Base-by-base conservation (phyloP, 2,329 filamentous ascomycete genomes). In the Daldinia sp. region DNA sequence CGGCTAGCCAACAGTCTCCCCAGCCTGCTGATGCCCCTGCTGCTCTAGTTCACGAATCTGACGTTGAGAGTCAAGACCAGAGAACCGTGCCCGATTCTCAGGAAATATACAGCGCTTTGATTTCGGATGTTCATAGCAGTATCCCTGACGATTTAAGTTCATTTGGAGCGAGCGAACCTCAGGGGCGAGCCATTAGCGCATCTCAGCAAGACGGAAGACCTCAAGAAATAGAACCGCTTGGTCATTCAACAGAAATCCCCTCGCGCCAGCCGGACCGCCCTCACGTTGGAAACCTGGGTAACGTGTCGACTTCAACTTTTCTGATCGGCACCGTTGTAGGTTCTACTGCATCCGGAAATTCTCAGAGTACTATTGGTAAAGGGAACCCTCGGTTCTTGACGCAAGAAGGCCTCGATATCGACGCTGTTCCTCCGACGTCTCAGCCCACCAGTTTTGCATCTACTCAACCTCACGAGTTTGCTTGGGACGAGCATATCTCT, bases 1-100 rank as follows among this genome's bases (percentile, higher is more conserved):
- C 53, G 20, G 5, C 20, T 46, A 74, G 56, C 30, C 72, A 71
- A 37, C 46, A 66, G 30, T 67, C 70, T 23, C 66, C 70, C 2
- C 69, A 71, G 46, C 23, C 66, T 50, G 37, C 33, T 7, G 15
- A 12, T 33, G 54, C 63, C 48, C 35, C 50, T 10, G 26, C n/a
- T 46, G 51, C 69, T 44, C 57, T 51, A 51, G 26, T 41, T 35
- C 67, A 44, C 60, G 23, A 26, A n/a, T 39, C 28, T 13, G 46
- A 60, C 23, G 30, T 57, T 20, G 53, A 46, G 28, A 55, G 35
- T 41, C 57, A 60, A 33, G 65, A 69, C 39, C 67, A 67, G 44
- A 73, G 73, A n/a, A 60, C 74, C 46, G 76, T 79, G 28, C 73
- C 77, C 6, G 78, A 79, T 67, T 79, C 77, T 9, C 78, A 78